Evolutionary conservation across 2,329 filamentous ascomycete genomes (phyloP).

Genomic region (Teratosphaeria viscida): DNA sequence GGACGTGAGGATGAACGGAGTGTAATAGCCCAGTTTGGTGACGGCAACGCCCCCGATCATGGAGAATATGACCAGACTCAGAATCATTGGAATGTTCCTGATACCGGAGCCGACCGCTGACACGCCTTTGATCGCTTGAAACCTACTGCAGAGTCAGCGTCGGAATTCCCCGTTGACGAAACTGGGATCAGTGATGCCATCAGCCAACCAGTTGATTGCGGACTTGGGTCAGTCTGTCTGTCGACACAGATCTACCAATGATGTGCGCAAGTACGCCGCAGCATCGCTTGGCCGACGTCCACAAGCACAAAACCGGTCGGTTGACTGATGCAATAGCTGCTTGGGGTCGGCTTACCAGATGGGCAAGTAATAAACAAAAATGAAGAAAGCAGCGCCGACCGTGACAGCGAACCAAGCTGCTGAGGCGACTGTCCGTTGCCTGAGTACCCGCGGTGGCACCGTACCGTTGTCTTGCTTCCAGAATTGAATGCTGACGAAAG

Average conservation of each 20-base stretch:
- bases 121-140: constrained; percentile 38
- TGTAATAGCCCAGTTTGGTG: constrained; percentile 38
- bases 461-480: constrained; percentile 35
- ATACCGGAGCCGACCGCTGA: constrained; percentile 38
- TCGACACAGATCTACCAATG: too few species aligned
- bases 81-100: constrained; percentile 38
- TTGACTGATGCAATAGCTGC: too few species aligned
- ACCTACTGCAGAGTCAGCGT: constrained; percentile 14
- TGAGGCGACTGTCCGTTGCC: constrained; percentile 34
- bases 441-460: constrained; percentile 36
- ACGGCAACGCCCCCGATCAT: constrained; percentile 30
- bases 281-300: too few species aligned
- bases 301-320: too few species aligned
- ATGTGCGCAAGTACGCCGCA: too few species aligned
- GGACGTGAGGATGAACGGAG: constrained; percentile 36
- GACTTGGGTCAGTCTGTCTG: too few species aligned
- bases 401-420: constrained; percentile 31
- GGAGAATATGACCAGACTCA: constrained; percentile 35
- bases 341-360: constrained; percentile 22
- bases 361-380: constrained; percentile 36
- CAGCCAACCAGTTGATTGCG: too few species aligned
- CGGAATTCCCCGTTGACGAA: not conserved
- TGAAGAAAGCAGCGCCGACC: constrained; percentile 35
- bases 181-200: too few species aligned
- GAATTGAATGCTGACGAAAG: constrained; percentile 34